These are phyloP conservation scores for Thelephora ganbajun DNA, from an alignment of 768 basidiomycete species.

Conservation along the genomic window DNA sequence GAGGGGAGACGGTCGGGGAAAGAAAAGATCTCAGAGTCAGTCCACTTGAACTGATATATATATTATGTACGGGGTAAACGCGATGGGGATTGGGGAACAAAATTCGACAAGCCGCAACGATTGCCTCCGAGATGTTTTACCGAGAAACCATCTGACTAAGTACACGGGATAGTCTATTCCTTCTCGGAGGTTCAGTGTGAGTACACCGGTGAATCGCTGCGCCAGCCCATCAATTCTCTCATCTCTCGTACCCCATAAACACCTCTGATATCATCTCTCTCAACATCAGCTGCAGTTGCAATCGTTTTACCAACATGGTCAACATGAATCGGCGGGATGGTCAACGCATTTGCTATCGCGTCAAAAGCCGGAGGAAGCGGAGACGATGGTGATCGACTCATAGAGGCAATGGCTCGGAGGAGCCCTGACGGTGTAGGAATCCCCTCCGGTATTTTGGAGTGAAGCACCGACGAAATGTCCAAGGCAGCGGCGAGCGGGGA, in stretches of 20 bases:
- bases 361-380: conserved; percentile 32
- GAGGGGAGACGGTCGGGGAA: too few species aligned
- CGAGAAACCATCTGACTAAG: too few species aligned
- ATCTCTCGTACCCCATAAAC: conserved; percentile 60
- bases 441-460: conserved; percentile 39
- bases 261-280: conserved; percentile 35
- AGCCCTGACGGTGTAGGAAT: conserved; percentile 54
- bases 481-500: conserved; percentile 75
- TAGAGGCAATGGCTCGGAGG: conserved; percentile 35
- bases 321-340: conserved; percentile 87
- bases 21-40: too few species aligned
- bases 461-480: conserved; percentile 65
- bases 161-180: neutral
- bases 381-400: conserved; percentile 15
- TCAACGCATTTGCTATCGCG: conserved; percentile 64
- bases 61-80: too few species aligned
- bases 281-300: conserved; percentile 42
- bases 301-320: conserved; percentile 88
- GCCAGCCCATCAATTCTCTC: conserved; percentile 66
- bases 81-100: too few species aligned
- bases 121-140: too few species aligned
- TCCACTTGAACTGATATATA: too few species aligned
- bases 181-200: neutral
- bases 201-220: neutral
- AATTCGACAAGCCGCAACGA: too few species aligned